Evolutionary conservation across 2,329 filamentous ascomycete species (phyloP).

Genomic region (Aspergillus sp.): DNA sequence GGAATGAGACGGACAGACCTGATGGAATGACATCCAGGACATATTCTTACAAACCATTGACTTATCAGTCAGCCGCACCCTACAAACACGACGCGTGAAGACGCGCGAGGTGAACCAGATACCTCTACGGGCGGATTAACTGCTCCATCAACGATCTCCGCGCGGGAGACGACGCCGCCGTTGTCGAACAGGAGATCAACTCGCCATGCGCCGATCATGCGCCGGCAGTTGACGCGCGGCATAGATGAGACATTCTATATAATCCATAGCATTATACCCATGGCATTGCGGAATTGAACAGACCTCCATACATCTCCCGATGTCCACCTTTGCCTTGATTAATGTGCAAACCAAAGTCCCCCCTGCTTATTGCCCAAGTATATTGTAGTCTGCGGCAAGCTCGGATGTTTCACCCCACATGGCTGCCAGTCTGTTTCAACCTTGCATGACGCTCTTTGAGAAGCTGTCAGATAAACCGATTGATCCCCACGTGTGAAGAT

Average conservation of each 20-base stretch:
- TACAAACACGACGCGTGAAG: neutral
- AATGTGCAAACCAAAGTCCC: neutral
- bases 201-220: neutral
- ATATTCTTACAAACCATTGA: neutral
- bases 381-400: neutral
- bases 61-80: neutral
- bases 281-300: neutral
- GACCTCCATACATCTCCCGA: no score
- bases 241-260: neutral
- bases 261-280: neutral
- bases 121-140: neutral
- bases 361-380: no score
- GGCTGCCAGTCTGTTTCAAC: neutral
- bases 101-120: neutral
- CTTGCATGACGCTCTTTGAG: no score
- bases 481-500: constrained; percentile 5
- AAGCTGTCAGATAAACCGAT: neutral
- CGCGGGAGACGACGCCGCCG: neutral
- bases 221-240: neutral
- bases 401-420: neutral
- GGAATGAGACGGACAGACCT: neutral
- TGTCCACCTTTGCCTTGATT: no score
- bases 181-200: neutral
- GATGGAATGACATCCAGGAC: no score
- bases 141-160: neutral